Conservation (phyloP, 225 moss, liverwort and hornwort species). For the Neckera pumila region DNA sequence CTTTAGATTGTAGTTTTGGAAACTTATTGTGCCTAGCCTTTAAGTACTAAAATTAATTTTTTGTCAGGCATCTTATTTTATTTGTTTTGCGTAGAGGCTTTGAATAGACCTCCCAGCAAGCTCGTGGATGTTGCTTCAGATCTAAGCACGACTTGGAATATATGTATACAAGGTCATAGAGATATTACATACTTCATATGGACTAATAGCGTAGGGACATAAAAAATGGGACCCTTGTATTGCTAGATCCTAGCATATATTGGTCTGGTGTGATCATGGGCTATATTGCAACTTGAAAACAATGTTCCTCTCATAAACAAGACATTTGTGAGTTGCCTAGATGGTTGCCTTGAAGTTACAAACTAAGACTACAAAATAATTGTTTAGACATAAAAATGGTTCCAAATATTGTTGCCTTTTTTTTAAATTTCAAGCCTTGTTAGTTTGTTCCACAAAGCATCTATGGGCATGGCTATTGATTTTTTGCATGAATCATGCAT, state of each 20-base stretch:
- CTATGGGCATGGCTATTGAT: rapidly evolving
- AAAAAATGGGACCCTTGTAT: no score
- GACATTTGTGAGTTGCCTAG: no score
- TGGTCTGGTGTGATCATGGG: no score
- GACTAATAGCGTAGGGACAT: background rate
- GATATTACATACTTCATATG: background rate
- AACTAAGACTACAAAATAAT: background rate
- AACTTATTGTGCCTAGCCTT: background rate
- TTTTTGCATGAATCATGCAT: no score
- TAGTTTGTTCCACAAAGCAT: no score
- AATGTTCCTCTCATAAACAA: background rate
- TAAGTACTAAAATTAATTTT: background rate
- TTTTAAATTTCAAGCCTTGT: background rate
- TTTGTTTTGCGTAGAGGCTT: rapidly evolving
- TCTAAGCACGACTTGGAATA: rapidly evolving
- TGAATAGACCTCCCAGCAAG: background rate
- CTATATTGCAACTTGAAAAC: background rate
- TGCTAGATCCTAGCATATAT: background rate
- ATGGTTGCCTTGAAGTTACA: rapidly evolving
- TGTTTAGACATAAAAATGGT: background rate
- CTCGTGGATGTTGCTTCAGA: rapidly evolving
- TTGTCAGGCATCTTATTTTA: background rate
- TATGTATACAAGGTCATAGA: background rate
- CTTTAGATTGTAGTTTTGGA: background rate
- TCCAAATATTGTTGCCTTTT: background rate